phyloP scores from a whole-genome alignment of 805 yeast species.

The Myxozyma vanderwaltii region DNA sequence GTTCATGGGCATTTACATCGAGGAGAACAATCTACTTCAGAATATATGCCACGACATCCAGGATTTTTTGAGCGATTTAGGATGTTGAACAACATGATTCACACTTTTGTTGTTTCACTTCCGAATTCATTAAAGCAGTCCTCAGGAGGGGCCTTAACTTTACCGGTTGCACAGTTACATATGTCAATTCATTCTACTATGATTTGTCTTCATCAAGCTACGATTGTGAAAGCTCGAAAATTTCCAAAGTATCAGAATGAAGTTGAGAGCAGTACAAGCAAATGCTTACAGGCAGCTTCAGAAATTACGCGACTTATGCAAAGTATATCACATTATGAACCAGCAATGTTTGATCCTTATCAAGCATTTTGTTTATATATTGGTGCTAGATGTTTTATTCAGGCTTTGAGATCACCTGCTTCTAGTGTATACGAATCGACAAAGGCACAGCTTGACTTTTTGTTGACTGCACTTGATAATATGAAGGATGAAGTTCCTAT shows the following conservation, averaged over 20 bases:
- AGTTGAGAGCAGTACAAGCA: conserved; percentile 7
- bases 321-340: conserved; percentile 13
- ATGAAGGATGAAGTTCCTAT: conserved; percentile 18
- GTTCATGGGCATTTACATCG: conserved; percentile 23
- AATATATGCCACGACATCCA: conserved; percentile 3
- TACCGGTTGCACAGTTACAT: conserved; percentile 11
- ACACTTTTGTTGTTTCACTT: conserved; percentile 10
- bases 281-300: conserved; percentile 21
- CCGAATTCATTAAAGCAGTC: conserved; percentile 17
- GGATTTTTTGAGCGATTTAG: conserved; percentile 20
- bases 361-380: conserved; percentile 20
- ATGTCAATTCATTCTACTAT: conserved; percentile 18
- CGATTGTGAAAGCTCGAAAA: conserved; percentile 9
- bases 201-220: conserved; percentile 30
- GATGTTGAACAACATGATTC: conserved; percentile 8
- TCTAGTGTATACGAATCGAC: neutral
- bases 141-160: conserved; percentile 6
- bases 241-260: neutral
- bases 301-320: conserved; percentile 24
- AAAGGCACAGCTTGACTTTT: conserved; percentile 17
- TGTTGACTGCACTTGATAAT: conserved; percentile 24
- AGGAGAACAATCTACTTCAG: conserved; percentile 11
- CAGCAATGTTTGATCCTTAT: conserved; percentile 5
- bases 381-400: conserved; percentile 32
- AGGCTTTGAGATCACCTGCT: conserved; percentile 8